Evolutionary conservation across 164 flowering plant species (phyloP), one percentile per base, ranked within the genome.

Genomic region (Santalum album): DNA sequence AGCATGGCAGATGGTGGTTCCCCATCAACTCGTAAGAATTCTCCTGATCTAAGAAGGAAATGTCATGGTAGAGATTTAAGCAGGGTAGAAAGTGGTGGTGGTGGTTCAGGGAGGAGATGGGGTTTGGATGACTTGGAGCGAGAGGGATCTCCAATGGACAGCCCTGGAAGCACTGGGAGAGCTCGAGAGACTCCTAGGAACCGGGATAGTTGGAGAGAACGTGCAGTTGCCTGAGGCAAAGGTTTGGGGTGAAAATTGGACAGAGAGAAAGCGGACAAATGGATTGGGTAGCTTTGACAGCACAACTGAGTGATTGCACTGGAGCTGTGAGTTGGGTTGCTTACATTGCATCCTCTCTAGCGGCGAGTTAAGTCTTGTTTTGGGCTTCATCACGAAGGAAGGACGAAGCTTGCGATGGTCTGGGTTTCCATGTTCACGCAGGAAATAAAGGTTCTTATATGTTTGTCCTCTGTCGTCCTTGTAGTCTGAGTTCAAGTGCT

Each of bases 161-260:
- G 82, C 56, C 86, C 84, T 26, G 70, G 61, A 7, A 72, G 66
- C 65, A 53, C 72, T 14, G 78, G 80, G 53, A 75, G 80, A 70
- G 69, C 64, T 18, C 71, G 71, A 62, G 72, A 66, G 48, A 70
- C 74, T 34, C 78, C 70, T 49, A 75, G 75, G 61, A 84, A 81
- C 49, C 82, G 88, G 22, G 90, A 81, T 66, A n/a, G n/a, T 39
- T 83, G 27, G 92, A 84, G 97, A 68, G 95, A 84, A 54, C 82
- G 84, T 23, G 87, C 87, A 12, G 91, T 86, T 53, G 86, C 95
- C n/a, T 7, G 92, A 82, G 68, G 95, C 95, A 1, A 84, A 84
- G 69, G 85, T 82, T 34, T 84, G 95, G 97, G 97, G 92, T 24
- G 97, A 89, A 65, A 84, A 86, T 55, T 82, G 87, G 92, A 81